These are phyloP conservation scores for Globisporangium alternatum DNA, from an alignment of 352 stramenopile species.

Conservation along the genomic window DNA sequence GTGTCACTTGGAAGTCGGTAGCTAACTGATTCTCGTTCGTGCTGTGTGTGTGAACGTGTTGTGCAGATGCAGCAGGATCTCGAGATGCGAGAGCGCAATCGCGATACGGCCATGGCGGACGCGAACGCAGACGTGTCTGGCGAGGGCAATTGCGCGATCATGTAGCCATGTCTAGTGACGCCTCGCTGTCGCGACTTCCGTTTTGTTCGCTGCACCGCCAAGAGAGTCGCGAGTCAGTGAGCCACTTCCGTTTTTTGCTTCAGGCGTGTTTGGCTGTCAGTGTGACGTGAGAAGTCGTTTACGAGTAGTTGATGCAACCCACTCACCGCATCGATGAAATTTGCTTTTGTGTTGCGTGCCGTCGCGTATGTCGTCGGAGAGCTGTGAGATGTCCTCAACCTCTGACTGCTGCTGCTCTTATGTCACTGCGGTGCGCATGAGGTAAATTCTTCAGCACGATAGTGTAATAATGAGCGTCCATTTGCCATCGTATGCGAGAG, in stretches of 20 bases:
- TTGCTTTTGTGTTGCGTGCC: no score
- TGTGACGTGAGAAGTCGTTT: not conserved
- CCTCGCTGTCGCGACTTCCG: not conserved
- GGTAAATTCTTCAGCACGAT: no score
- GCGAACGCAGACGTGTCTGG: not conserved
- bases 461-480: no score
- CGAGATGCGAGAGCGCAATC: constrained; percentile 9
- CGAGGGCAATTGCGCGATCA: constrained; percentile 16
- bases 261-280: not conserved
- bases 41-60: constrained; percentile 1
- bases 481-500: no score
- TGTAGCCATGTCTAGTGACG: constrained; percentile 1
- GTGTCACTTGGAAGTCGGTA: constrained; percentile 4
- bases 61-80: constrained; percentile 39
- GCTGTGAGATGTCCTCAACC: no score
- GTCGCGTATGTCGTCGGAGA: no score
- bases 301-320: not conserved
- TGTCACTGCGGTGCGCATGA: no score
- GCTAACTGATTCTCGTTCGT: not conserved
- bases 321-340: no score
- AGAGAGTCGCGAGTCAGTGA: not conserved
- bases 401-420: no score
- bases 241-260: not conserved
- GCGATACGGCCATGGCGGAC: not conserved
- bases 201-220: not conserved